These are phyloP conservation scores for Gyrodon lividus DNA, from an alignment of 768 basidiomycete genomes.

Conservation along the genomic window DNA sequence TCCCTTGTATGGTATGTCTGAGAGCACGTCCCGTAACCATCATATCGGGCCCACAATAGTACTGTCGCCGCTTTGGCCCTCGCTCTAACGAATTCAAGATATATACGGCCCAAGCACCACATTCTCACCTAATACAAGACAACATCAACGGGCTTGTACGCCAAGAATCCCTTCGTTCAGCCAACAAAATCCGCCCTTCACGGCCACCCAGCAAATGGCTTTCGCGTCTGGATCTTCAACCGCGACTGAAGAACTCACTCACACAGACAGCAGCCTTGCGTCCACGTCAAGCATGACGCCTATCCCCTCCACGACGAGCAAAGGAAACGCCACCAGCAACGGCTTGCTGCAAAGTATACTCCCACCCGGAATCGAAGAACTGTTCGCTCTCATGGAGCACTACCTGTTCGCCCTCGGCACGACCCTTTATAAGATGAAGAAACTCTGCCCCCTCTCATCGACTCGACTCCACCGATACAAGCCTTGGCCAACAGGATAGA, in stretches of 20 bases:
- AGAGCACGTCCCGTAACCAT: background rate
- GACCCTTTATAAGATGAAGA: background rate
- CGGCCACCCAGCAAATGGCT: background rate
- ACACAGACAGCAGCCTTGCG: background rate
- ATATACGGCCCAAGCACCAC: too few relatives aligned
- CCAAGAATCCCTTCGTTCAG: too few relatives aligned
- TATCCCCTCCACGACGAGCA: background rate
- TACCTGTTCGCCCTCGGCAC: background rate
- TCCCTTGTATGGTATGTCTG: background rate
- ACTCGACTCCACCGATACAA: background rate
- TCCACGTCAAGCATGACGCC: background rate
- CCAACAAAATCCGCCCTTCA: background rate
- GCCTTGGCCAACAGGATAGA: background rate
- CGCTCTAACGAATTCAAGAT: too few relatives aligned
- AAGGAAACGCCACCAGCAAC: background rate
- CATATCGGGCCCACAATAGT: too few relatives aligned
- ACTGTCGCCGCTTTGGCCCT: too few relatives aligned
- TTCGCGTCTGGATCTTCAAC: background rate
- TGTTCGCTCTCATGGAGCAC: conserved; percentile 1
- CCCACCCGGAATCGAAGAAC: conserved; percentile 1
- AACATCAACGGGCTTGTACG: too few relatives aligned
- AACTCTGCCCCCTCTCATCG: conserved; percentile 2
- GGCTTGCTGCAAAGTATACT: background rate
- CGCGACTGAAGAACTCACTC: background rate
- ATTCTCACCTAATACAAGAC: too few relatives aligned